Conservation (phyloP, 768 basidiomycete genomes). For the Leccinum broughii region DNA sequence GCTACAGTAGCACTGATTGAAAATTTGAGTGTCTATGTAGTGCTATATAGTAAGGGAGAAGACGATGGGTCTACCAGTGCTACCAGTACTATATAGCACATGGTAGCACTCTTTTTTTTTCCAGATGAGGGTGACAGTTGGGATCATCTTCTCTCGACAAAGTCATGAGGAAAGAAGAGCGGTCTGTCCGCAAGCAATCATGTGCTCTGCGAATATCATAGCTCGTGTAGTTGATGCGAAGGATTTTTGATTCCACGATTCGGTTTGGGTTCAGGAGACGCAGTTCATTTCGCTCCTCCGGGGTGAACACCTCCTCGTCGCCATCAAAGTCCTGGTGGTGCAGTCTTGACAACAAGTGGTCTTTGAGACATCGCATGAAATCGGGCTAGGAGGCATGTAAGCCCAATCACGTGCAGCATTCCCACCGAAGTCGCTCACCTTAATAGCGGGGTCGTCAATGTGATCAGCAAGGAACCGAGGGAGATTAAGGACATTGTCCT, state of each 20-base stretch:
- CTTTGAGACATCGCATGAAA: background rate
- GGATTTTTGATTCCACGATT: background rate
- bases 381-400: background rate
- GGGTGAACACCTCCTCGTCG: background rate
- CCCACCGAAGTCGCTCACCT: background rate
- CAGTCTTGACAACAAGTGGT: slow-evolving; percentile 1
- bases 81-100: too few relatives aligned
- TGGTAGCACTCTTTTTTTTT: too few relatives aligned
- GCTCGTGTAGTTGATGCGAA: slow-evolving; percentile 5
- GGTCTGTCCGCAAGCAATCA: background rate
- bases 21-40: too few relatives aligned
- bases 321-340: background rate
- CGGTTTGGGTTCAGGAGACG: background rate
- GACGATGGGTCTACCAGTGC: too few relatives aligned
- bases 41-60: too few relatives aligned
- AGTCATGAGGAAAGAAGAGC: background rate
- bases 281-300: background rate
- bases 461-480: background rate
- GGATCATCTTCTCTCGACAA: slow-evolving; percentile 2
- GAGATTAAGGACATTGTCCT: slow-evolving; percentile 3
- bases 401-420: background rate
- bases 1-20: too few relatives aligned
- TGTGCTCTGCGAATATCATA: background rate
- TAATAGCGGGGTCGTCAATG: background rate
- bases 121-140: background rate